phyloP scores from a whole-genome alignment of 2,329 filamentous ascomycete species.

The Fusarium miscanthi region DNA sequence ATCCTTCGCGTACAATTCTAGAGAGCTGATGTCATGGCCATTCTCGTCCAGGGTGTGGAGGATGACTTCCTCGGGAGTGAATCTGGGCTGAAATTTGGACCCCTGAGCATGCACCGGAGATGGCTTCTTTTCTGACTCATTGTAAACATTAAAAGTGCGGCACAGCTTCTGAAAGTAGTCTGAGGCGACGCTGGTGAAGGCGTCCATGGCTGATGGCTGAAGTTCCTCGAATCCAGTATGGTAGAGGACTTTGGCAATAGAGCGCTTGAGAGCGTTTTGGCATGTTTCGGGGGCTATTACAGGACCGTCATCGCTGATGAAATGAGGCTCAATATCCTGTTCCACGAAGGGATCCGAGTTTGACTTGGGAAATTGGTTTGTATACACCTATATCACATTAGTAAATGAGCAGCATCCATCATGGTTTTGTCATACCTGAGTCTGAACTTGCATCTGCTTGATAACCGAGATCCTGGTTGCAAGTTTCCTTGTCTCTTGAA shows the following conservation, averaged over 20 bases:
- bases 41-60: slow-evolving; percentile 87
- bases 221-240: slow-evolving; percentile 97
- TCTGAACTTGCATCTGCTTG: slow-evolving; percentile 99
- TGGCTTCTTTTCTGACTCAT: slow-evolving; percentile 82
- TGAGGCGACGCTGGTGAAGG: slow-evolving; percentile 86
- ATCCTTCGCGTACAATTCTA: slow-evolving; percentile 91
- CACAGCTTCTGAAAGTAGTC: slow-evolving; percentile 91
- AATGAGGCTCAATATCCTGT: slow-evolving; percentile 86
- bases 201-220: slow-evolving; percentile 92
- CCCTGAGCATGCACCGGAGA: slow-evolving; percentile 56
- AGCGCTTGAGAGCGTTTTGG: slow-evolving; percentile 86
- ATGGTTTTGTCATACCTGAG: slow-evolving; percentile 72
- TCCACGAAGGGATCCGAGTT: slow-evolving; percentile 90
- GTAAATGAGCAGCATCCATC: neutral
- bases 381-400: slow-evolving; percentile 75
- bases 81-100: slow-evolving; percentile 69
- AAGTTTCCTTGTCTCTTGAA: slow-evolving; percentile 96
- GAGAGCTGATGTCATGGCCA: slow-evolving; percentile 80
- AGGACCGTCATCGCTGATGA: slow-evolving; percentile 87
- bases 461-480: slow-evolving; percentile 97
- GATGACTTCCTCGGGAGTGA: slow-evolving; percentile 85
- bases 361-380: slow-evolving; percentile 98
- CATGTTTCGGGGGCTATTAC: slow-evolving; percentile 87
- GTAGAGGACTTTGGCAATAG: slow-evolving; percentile 94
- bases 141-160: slow-evolving; percentile 82